These are phyloP conservation scores for Nakataea oryzae DNA, from an alignment of 2,329 filamentous ascomycete species.

Conservation along the genomic window DNA sequence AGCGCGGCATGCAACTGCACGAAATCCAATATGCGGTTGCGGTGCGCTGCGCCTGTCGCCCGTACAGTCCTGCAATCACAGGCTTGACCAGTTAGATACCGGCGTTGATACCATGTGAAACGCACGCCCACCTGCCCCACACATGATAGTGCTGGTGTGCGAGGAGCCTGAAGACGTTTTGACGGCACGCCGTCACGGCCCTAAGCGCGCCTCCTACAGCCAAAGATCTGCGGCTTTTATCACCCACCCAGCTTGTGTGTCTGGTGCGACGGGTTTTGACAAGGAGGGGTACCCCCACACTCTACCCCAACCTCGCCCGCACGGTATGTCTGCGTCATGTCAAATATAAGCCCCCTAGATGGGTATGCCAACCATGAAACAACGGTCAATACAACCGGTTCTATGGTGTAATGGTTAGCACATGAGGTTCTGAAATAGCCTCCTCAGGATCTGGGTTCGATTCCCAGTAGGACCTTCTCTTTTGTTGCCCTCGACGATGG, in stretches of 20 bases:
- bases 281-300: neutral
- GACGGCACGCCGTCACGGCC: no score
- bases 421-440: constrained; percentile 1
- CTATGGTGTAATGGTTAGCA: constrained; percentile 4
- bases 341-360: neutral
- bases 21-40: neutral
- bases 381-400: neutral
- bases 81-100: neutral
- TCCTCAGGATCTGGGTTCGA: constrained; percentile 4
- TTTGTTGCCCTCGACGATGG: neutral
- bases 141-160: neutral
- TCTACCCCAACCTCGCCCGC: neutral
- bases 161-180: no score
- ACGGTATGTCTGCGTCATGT: neutral
- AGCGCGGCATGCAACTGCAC: neutral
- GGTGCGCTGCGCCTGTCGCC: neutral
- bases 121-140: neutral
- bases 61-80: neutral
- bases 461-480: constrained; percentile 2
- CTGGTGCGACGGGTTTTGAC: neutral
- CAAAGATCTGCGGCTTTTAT: neutral
- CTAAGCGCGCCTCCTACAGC: neutral
- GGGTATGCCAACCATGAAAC: neutral
- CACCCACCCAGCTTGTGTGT: neutral
- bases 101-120: neutral